Percentiles rank a stretch among this genome's conserved stretches.
phyloP scores from a whole-genome alignment of 2,329 filamentous ascomycete species.

The Xylaria sp. region DNA sequence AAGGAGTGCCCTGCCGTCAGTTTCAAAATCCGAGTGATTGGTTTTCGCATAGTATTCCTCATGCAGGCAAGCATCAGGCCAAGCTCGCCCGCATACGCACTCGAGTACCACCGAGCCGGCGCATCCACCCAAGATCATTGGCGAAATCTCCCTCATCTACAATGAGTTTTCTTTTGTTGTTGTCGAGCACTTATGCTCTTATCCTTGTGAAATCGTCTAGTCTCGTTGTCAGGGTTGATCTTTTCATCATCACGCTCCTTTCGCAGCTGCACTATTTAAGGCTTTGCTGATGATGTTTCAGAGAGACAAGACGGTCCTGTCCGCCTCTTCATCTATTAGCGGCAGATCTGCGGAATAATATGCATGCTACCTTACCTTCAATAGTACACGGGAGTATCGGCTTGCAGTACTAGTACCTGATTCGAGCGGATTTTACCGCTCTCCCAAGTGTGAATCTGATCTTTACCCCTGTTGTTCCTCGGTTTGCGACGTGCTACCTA shows the following conservation, averaged over 20 bases:
- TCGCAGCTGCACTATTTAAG: slow-evolving; percentile 6
- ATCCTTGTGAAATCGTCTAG: not conserved
- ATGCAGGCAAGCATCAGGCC: slow-evolving; percentile 70
- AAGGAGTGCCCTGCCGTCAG: not conserved
- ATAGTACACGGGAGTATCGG: slow-evolving; percentile 55
- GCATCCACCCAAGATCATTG: too few relatives aligned
- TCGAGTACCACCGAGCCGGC: slow-evolving; percentile 56
- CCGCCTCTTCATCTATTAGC: slow-evolving; percentile 23
- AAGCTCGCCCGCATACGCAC: slow-evolving; percentile 70
- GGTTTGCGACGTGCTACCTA: slow-evolving; percentile 5
- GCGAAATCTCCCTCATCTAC: slow-evolving; percentile 61
- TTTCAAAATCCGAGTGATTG: not conserved
- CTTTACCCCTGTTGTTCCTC: slow-evolving; percentile 57
- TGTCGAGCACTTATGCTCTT: slow-evolving; percentile 44
- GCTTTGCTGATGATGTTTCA: slow-evolving; percentile 34
- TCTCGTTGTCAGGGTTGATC: not conserved
- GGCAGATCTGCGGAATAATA: slow-evolving; percentile 46
- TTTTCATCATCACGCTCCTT: not conserved
- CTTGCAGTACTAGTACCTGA: slow-evolving; percentile 61
- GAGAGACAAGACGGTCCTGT: slow-evolving; percentile 30
- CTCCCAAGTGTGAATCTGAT: slow-evolving; percentile 61
- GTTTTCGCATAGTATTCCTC: slow-evolving; percentile 63
- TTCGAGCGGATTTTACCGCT: slow-evolving; percentile 66
- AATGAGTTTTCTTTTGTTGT: slow-evolving; percentile 58
- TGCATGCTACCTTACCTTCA: slow-evolving; percentile 59